Base-by-base conservation (phyloP, 2,329 filamentous ascomycete genomes). In the Lachnellula hyalina region DNA sequence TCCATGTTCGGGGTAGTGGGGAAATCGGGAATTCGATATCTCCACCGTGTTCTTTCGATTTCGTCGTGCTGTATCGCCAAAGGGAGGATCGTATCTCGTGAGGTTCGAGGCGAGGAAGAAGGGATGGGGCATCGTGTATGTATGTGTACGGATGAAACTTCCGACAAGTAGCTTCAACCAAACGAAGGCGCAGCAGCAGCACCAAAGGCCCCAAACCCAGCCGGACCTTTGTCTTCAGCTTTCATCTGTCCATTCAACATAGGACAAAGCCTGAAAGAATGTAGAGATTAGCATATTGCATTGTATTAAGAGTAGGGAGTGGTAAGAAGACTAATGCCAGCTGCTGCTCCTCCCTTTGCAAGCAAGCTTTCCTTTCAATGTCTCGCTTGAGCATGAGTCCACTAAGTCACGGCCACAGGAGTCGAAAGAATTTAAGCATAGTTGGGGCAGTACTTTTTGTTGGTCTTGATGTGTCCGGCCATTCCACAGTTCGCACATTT, bases 401-500 rank as follows among this genome's bases (percentile, higher is more conserved):
- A 21, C 32, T 41, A 19, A 41, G 12, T 41, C 38, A 35, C 34
- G 15, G 32, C 21, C 11, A 45, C 17, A 5, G 32, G 40, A 49
- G 28, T 3, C 11, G 34, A 44, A 4, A 48, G 2, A 46, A 2
- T 32, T 32, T 3, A 36, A 17, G 23, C 2, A 9, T n/a, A 47
- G 36, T 53, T 55, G 51, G 53, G 50, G 56, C 61, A 66, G 59
- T 82, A 94, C 90, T 96, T 97, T 77, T 96, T 96, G 78, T 97
- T 97, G 47, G 93, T 97, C 74, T 96, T 96, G 78, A 99, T 99
- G 69, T 99, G 94, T 34, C 94, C 94, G 52, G 96, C 88, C 71
- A 94, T 89, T 49, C 94, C 94, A 74, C 94, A 99, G 72, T 96
- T 97, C 63, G 94, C 94, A 74, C 94, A 99, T 76, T 97, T 97